Percentiles rank a stretch among this genome's conserved stretches.
These are phyloP conservation scores for Pleurotus citrinopileatus DNA, from an alignment of 768 basidiomycete genomes.

Conservation along the genomic window DNA sequence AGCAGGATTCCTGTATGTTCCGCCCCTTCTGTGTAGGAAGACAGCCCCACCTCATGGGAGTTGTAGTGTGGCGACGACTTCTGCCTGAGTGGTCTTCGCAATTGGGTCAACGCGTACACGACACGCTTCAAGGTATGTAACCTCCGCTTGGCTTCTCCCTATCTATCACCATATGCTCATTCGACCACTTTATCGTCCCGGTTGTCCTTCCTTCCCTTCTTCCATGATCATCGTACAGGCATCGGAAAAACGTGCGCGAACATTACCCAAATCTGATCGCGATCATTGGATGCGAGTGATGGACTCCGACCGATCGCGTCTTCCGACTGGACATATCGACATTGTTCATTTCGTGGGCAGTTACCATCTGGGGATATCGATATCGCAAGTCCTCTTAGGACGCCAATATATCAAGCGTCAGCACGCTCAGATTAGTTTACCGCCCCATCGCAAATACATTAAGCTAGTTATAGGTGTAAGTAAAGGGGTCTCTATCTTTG, in stretches of 20 bases:
- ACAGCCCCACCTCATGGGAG: background rate
- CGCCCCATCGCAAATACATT: background rate
- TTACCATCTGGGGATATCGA: slow-evolving; percentile 6
- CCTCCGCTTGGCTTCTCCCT: background rate
- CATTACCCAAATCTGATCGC: slow-evolving; percentile 1
- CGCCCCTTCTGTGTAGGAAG: background rate
- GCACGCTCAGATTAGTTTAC: background rate
- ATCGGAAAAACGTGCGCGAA: background rate
- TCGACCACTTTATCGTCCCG: background rate
- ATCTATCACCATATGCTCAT: background rate
- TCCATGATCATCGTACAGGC: too few relatives aligned
- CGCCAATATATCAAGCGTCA: background rate
- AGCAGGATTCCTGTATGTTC: slow-evolving; percentile 1
- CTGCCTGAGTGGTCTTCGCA: background rate
- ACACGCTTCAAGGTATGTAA: slow-evolving; percentile 4
- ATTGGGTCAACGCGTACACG: slow-evolving; percentile 7
- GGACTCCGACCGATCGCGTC: background rate
- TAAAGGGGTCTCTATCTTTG: background rate
- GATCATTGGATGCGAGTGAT: slow-evolving; percentile 9
- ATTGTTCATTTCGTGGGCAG: background rate
- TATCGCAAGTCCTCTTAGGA: background rate
- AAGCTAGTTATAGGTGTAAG: slow-evolving; percentile 1
- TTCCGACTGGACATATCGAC: background rate
- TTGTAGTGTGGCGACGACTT: slow-evolving; percentile 9
- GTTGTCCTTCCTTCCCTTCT: too few relatives aligned